Base-by-base conservation (phyloP, 768 basidiomycete genomes). In the Hericium alpestre region DNA sequence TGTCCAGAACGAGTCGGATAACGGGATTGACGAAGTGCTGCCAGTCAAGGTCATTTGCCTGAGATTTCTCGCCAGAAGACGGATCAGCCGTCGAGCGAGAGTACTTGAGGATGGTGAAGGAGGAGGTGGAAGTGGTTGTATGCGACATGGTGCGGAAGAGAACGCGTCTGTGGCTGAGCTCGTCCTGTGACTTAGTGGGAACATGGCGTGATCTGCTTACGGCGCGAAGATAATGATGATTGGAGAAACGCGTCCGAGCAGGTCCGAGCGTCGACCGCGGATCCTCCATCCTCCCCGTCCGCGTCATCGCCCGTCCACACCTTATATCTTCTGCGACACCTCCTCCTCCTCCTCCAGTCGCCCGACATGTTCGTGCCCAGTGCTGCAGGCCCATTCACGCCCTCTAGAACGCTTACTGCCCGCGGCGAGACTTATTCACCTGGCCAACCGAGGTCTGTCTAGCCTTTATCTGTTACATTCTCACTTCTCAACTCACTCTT, bases 1-100 rank as follows among this genome's bases (percentile, higher is more conserved):
- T 73, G 65, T 90, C 86, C 32, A 90, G 73, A 22, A 78, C 68
- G 32, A 90, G 75, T 40, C 72, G 76, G 57, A 90, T 79, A 52
- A 76, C 68, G 1, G 88, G 87, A 62, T 90, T 87, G 18, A 78
- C 78, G 63, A 83, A 89, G 65, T 90, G 87, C 64, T 88, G 84
- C 88, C 88, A 90, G 66, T 87, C 86, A 2, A 73, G 64, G 38
- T 74, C 68, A 16, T 65, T 52, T 55, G 59, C 12, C 51, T 46
- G 18, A 57, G 58, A 38, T 54, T 59, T 58, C 40, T 64, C 38
- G 59, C 46, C 25, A 55, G 58, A n/a, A 58, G 62, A 25, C 15
- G 60, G 15, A 16, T 60, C 58, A 22, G 80, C 77, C 64, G 84
- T 83, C 23, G 84, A 83, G 53, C 81, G 76, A 51, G 86, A 89